phyloP scores from a whole-genome alignment of 2,329 filamentous ascomycete genomes.

The Penicillium polonicum region DNA sequence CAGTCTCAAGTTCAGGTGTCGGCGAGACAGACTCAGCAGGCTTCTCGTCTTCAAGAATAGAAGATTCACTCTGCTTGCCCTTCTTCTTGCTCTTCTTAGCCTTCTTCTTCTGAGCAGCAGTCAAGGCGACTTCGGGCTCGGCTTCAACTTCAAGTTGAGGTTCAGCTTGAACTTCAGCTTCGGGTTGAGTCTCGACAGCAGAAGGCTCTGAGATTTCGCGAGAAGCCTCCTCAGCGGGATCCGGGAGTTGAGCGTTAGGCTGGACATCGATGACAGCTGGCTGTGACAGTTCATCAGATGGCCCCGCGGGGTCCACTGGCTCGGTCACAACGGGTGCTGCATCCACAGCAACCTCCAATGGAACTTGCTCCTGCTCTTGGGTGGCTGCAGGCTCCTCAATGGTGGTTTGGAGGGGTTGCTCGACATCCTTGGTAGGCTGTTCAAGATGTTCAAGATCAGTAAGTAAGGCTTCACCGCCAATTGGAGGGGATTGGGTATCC shows the following conservation, averaged over 20 bases:
- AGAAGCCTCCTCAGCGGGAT: background rate
- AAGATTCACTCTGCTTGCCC: conserved; percentile 18
- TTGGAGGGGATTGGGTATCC: conserved; percentile 6
- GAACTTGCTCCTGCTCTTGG: conserved; percentile 5
- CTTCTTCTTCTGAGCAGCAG: conserved; percentile 32
- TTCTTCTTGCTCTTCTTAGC: conserved; percentile 39
- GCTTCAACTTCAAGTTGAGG: conserved; percentile 5
- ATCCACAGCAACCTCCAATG: background rate
- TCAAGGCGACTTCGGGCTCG: conserved; percentile 19
- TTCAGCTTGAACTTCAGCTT: background rate
- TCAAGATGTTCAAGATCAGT: conserved; percentile 9
- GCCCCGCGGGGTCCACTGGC: background rate
- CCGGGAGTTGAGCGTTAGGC: background rate
- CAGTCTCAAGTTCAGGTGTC: background rate
- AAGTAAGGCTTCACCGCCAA: conserved; percentile 13
- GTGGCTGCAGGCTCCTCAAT: conserved; percentile 1
- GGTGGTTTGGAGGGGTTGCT: background rate
- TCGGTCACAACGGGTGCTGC: background rate
- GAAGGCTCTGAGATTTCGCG: background rate
- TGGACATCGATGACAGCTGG: background rate
- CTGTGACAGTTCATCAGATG: background rate
- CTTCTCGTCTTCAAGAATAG: conserved; percentile 13
- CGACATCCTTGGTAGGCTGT: conserved; percentile 1
- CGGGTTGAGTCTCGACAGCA: background rate
- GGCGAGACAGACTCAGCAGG: conserved; percentile 6